Percentiles rank a stretch among this genome's conserved stretches.
Conservation (phyloP, 768 basidiomycete species). For the Collybia nuda region DNA sequence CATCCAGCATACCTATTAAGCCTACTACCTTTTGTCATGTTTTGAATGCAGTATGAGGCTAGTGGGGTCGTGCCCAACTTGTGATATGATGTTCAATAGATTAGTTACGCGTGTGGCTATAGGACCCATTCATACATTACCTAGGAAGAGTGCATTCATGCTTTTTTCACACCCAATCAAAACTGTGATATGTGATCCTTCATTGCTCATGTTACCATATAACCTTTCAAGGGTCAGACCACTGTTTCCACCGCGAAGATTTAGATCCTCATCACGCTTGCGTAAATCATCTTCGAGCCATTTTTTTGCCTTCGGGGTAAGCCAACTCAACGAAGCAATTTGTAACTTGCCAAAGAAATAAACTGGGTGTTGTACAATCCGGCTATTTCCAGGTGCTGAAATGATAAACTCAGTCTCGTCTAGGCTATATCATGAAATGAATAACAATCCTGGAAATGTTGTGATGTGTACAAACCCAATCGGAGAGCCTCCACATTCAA, state of each 20-base stretch:
- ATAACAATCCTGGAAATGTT: neutral
- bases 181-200: slow-evolving; percentile 34
- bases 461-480: slow-evolving; percentile 15
- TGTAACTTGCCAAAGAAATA: slow-evolving; percentile 52
- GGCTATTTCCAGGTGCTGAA: slow-evolving; percentile 21
- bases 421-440: slow-evolving; percentile 27
- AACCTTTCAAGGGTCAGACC: slow-evolving; percentile 33
- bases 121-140: slow-evolving; percentile 21
- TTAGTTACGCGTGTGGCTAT: neutral
- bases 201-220: slow-evolving; percentile 23
- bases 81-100: slow-evolving; percentile 4
- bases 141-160: slow-evolving; percentile 39
- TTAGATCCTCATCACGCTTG: slow-evolving; percentile 30
- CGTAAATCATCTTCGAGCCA: slow-evolving; percentile 45
- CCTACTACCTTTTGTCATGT: too few species aligned
- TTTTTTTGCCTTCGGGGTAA: slow-evolving; percentile 43
- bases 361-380: slow-evolving; percentile 26
- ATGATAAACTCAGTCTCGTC: slow-evolving; percentile 45
- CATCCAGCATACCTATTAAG: slow-evolving; percentile 11
- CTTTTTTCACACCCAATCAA: slow-evolving; percentile 40
- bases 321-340: slow-evolving; percentile 45
- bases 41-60: slow-evolving; percentile 20
- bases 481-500: slow-evolving; percentile 15
- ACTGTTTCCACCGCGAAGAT: slow-evolving; percentile 18
- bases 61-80: slow-evolving; percentile 11